Evolutionary conservation across 345 rosid species (phyloP).

Genomic region (Boechera retrofracta): DNA sequence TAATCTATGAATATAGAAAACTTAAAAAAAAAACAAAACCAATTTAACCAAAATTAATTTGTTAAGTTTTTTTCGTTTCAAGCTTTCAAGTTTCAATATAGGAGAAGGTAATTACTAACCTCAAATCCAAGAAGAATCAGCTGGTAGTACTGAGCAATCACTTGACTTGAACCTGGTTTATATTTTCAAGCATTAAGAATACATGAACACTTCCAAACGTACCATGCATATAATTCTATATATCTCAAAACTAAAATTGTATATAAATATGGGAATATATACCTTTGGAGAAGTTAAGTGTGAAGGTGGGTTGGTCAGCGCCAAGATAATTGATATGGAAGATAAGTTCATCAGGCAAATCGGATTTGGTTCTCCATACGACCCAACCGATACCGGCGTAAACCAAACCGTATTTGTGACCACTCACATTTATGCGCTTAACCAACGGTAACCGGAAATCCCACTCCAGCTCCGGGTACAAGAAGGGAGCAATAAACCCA

Average conservation of each 20-base stretch:
- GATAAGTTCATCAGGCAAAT: conserved; percentile 68
- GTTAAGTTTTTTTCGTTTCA: too few relatives aligned
- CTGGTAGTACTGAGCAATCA: conserved; percentile 59
- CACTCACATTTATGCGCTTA: conserved; percentile 67
- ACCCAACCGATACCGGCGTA: conserved; percentile 70
- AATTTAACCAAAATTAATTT: too few relatives aligned
- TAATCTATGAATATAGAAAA: too few relatives aligned
- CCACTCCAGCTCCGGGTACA: conserved; percentile 70
- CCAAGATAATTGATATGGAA: conserved; percentile 69
- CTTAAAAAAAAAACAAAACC: too few relatives aligned
- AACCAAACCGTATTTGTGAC: conserved; percentile 65
- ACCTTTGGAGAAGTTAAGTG: conserved; percentile 73
- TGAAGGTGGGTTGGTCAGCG: conserved; percentile 65
- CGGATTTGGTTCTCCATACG: conserved; percentile 64
- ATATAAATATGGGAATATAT: not conserved
- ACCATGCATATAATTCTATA: too few relatives aligned
- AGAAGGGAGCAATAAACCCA: conserved; percentile 66
- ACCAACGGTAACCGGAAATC: conserved; percentile 65
- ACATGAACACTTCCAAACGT: too few relatives aligned
- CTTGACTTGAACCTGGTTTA: conserved; percentile 51
- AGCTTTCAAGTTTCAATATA: too few relatives aligned
- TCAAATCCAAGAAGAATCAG: conserved; percentile 58
- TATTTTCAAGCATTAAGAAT: not conserved
- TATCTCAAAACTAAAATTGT: not conserved
- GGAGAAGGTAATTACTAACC: conserved; percentile 1